Conservation (phyloP, 768 basidiomycete genomes). For the Holtermannia corniformis region DNA sequence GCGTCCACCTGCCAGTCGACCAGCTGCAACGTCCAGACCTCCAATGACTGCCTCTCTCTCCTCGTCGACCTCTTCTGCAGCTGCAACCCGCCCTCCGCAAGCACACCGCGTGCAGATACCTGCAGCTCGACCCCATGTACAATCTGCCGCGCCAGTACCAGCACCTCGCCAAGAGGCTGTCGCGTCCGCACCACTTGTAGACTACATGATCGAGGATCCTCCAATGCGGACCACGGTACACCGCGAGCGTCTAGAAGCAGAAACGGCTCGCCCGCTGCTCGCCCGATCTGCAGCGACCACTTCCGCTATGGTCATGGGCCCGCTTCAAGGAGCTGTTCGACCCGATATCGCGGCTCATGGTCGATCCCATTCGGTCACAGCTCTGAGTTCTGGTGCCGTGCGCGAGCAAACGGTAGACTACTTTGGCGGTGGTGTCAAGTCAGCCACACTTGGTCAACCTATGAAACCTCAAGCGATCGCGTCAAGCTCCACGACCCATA, state of each 20-base stretch:
- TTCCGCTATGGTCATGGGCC: too few relatives aligned
- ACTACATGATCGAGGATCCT: too few relatives aligned
- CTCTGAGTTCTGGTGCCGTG: conserved; percentile 8
- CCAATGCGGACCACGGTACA: background rate
- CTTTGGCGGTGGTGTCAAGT: background rate
- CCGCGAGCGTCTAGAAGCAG: background rate
- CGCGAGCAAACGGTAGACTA: background rate
- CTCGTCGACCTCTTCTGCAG: background rate
- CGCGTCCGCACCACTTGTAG: background rate
- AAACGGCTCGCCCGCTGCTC: background rate
- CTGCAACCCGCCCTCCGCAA: background rate
- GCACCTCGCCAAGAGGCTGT: conserved; percentile 2
- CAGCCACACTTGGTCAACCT: conserved; percentile 7
- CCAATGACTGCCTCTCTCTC: too few relatives aligned
- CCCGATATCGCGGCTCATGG: conserved; percentile 1
- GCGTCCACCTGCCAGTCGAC: background rate
- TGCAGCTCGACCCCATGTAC: conserved; percentile 2
- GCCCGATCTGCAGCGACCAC: background rate
- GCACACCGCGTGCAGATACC: conserved; percentile 1
- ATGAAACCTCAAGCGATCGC: conserved; percentile 7
- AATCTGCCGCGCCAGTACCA: conserved; percentile 6
- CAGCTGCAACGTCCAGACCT: conserved; percentile 9
- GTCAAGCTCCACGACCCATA: conserved; percentile 10
- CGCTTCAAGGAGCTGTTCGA: background rate
- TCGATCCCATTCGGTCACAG: conserved; percentile 22